Evolutionary conservation across 2,329 filamentous ascomycete genomes (phyloP).

Genomic region (Fusarium papillatum): DNA sequence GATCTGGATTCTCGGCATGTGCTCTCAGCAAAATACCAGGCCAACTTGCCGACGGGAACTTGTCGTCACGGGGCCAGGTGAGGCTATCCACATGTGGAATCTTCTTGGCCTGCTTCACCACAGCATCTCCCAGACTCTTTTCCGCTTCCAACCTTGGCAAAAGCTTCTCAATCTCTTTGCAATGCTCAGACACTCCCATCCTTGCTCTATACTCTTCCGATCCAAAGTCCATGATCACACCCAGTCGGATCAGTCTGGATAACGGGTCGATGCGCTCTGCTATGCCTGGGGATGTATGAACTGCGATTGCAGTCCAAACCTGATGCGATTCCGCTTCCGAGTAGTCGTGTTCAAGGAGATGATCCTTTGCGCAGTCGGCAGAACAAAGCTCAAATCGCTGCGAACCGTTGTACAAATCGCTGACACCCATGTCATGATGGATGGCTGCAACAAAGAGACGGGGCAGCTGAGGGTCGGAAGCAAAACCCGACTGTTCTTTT

Average conservation of each 20-base stretch:
- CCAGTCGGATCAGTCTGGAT: conserved; percentile 47
- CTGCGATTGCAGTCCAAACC: conserved; percentile 51
- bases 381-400: conserved; percentile 53
- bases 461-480: conserved; percentile 7
- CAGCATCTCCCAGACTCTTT: conserved; percentile 43
- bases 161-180: conserved; percentile 34
- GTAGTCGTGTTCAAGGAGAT: conserved; percentile 45
- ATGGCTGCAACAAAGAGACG: conserved; percentile 52
- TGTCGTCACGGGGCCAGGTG: conserved; percentile 43
- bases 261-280: conserved; percentile 52
- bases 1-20: conserved; percentile 45
- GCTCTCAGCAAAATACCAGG: conserved; percentile 48
- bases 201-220: conserved; percentile 25
- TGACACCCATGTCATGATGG: conserved; percentile 52
- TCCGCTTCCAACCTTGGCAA: conserved; percentile 45
- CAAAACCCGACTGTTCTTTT: conserved; percentile 30
- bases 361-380: conserved; percentile 46
- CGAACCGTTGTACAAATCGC: conserved; percentile 44
- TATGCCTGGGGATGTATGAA: conserved; percentile 52
- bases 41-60: conserved; percentile 48
- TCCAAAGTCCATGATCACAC: conserved; percentile 49
- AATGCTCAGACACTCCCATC: conserved; percentile 15
- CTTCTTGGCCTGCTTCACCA: conserved; percentile 43
- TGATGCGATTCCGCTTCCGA: conserved; percentile 42
- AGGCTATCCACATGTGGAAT: conserved; percentile 38